Conservation (phyloP, 1,284 basidiomycete genomes). For the Moesziomyces sp. region DNA sequence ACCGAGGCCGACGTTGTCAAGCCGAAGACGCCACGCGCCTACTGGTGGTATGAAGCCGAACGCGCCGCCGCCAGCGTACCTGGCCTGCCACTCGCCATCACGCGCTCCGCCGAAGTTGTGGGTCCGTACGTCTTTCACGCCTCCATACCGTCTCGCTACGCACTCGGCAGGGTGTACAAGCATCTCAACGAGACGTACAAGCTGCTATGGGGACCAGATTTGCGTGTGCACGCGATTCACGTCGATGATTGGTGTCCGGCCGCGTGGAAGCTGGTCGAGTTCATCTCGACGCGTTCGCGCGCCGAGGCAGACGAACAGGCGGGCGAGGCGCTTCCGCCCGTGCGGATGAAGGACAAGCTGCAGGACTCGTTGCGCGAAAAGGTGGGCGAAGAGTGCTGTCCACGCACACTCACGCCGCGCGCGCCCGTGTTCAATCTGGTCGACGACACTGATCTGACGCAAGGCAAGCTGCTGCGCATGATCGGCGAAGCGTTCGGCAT, state of each 20-base stretch:
- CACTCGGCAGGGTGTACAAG: conserved; percentile 36
- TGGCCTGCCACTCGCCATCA: conserved; percentile 45
- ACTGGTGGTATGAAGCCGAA: conserved; percentile 59
- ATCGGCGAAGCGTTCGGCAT: conserved; percentile 36
- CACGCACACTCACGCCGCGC: conserved; percentile 33
- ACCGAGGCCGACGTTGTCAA: conserved; percentile 39
- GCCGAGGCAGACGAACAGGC: conserved; percentile 30
- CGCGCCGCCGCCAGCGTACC: conserved; percentile 45
- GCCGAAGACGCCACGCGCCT: conserved; percentile 32
- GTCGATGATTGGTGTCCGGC: conserved; percentile 50
- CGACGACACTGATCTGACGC: conserved; percentile 49
- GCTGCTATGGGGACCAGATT: conserved; percentile 49
- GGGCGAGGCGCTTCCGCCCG: conserved; percentile 44
- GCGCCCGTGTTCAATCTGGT: conserved; percentile 58
- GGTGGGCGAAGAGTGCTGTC: conserved; percentile 34
- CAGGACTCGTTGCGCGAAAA: conserved; percentile 39
- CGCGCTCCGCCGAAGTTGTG: conserved; percentile 51
- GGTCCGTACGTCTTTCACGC: conserved; percentile 41
- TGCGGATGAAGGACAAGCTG: conserved; percentile 41
- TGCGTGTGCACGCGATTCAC: conserved; percentile 51
- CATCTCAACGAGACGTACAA: conserved; percentile 43
- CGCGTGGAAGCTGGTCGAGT: conserved; percentile 39
- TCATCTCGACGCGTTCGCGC: conserved; percentile 37
- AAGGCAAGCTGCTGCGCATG: conserved; percentile 47
- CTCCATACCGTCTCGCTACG: conserved; percentile 27